Conservation (phyloP, 2,329 filamentous ascomycete genomes). For the Lachnellula hyalina region DNA sequence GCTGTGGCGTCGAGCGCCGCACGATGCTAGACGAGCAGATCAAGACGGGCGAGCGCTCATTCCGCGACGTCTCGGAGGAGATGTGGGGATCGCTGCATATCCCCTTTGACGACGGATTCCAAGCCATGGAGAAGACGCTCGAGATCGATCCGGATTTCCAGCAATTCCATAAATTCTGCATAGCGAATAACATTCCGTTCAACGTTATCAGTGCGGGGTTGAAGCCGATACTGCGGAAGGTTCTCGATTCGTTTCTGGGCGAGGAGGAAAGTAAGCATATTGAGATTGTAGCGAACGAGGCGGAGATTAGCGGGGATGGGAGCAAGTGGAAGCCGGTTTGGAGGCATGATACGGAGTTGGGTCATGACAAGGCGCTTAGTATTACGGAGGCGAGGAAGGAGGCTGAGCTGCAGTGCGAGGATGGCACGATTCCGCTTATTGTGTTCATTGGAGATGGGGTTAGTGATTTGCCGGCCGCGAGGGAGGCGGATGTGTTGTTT, state of each 20-base stretch:
- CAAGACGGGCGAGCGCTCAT: slow-evolving; percentile 58
- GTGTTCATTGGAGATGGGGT: slow-evolving; percentile 68
- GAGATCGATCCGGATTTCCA: slow-evolving; percentile 61
- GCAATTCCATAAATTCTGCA: slow-evolving; percentile 59
- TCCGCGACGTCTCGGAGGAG: slow-evolving; percentile 65
- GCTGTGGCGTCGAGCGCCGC: slow-evolving; percentile 53
- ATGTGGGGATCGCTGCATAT: slow-evolving; percentile 65
- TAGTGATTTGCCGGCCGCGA: slow-evolving; percentile 59
- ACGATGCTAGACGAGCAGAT: slow-evolving; percentile 58
- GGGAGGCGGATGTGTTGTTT: slow-evolving; percentile 63
- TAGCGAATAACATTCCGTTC: slow-evolving; percentile 58
- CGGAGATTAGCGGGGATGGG: slow-evolving; percentile 52
- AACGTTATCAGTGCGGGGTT: slow-evolving; percentile 65
- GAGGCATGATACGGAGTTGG: slow-evolving; percentile 59
- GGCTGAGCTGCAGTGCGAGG: slow-evolving; percentile 49
- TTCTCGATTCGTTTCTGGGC: slow-evolving; percentile 60
- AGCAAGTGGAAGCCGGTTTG: slow-evolving; percentile 60
- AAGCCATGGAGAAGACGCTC: slow-evolving; percentile 55
- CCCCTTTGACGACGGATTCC: slow-evolving; percentile 63
- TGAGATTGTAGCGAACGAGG: slow-evolving; percentile 65
- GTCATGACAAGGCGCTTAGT: slow-evolving; percentile 62
- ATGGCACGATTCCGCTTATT: slow-evolving; percentile 59
- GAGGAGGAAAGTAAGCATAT: slow-evolving; percentile 54
- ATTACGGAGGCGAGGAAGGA: slow-evolving; percentile 55
- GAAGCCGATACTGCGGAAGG: slow-evolving; percentile 56